Percentiles rank a stretch among this genome's conserved stretches.
phyloP scores from a whole-genome alignment of 2,329 filamentous ascomycete species.

The Aspergillus sp. region DNA sequence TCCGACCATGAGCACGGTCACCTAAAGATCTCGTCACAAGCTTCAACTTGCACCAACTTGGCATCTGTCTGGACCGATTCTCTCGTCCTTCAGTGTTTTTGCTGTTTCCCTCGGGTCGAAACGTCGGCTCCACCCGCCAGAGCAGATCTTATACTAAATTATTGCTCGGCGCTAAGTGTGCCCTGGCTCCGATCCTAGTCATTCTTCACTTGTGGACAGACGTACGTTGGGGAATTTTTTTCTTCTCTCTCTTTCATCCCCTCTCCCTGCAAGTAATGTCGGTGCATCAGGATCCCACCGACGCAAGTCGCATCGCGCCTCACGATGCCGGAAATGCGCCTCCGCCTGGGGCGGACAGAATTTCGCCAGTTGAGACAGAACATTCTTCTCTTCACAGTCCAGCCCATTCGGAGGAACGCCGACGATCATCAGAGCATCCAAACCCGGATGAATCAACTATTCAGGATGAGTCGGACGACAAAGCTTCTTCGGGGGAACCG shows the following conservation, averaged over 20 bases:
- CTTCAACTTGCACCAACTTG: background rate
- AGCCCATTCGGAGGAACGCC: conserved; percentile 8
- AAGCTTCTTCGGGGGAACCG: conserved; percentile 18
- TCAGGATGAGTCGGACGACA: conserved; percentile 17
- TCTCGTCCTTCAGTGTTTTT: background rate
- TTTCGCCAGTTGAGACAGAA: conserved; percentile 3
- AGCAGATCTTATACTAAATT: background rate
- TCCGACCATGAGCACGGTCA: background rate
- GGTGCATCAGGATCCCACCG: background rate
- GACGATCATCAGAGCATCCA: conserved; percentile 1
- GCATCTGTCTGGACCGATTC: background rate
- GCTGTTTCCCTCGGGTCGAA: background rate
- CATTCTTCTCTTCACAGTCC: conserved; percentile 1
- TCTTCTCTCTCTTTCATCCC: background rate
- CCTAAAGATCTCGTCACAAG: background rate
- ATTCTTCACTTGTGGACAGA: background rate
- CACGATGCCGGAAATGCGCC: background rate
- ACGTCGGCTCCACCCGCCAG: background rate
- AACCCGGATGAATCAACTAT: conserved; percentile 4
- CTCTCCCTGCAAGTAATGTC: background rate
- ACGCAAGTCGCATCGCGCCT: background rate
- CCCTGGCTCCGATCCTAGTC: background rate
- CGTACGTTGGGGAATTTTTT: background rate
- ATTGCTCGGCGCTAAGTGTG: background rate
- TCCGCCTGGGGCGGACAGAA: background rate